These are phyloP conservation scores for Backusella parvicylindrica DNA, from an alignment of 192 early-diverging fungal species.

Conservation along the genomic window DNA sequence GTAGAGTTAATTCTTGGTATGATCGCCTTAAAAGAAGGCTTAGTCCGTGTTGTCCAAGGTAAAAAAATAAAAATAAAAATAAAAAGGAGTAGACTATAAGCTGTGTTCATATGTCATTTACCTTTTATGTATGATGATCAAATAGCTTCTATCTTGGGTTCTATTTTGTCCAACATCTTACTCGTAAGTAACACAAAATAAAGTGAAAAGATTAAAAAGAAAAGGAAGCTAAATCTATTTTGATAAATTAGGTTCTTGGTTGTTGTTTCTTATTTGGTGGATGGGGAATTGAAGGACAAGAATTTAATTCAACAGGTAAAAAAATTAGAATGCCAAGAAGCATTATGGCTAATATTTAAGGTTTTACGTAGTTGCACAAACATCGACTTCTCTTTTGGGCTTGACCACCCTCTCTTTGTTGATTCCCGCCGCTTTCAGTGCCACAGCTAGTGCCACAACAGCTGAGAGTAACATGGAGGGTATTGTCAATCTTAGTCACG, in stretches of 20 bases:
- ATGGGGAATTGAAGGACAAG: conserved; percentile 55
- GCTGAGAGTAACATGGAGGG: conserved; percentile 34
- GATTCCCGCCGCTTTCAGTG: conserved; percentile 67
- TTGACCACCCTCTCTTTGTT: conserved; percentile 64
- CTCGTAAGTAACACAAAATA: conserved; percentile 50
- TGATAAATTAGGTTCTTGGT: conserved; percentile 54
- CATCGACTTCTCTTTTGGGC: conserved; percentile 61
- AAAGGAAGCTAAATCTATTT: background rate
- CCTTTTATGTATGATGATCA: background rate
- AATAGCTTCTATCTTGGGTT: conserved; percentile 76
- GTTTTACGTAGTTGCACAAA: conserved; percentile 53
- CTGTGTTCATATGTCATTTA: background rate
- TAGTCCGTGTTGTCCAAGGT: conserved; percentile 64
- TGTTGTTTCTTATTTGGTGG: conserved; percentile 85
- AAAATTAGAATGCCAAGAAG: background rate
- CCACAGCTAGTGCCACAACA: conserved; percentile 42
- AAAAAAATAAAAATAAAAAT: background rate
- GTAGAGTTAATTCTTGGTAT: conserved; percentile 81
- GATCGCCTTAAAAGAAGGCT: conserved; percentile 58
- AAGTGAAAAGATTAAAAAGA: background rate
- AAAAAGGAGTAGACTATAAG: background rate
- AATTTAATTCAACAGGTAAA: conserved; percentile 58
- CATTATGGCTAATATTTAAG: background rate
- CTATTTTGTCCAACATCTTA: conserved; percentile 91
- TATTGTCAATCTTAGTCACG: conserved; percentile 60